Evolutionary conservation across 2,329 filamentous ascomycete species (phyloP).

Genomic region (Aquanectria penicillioides): DNA sequence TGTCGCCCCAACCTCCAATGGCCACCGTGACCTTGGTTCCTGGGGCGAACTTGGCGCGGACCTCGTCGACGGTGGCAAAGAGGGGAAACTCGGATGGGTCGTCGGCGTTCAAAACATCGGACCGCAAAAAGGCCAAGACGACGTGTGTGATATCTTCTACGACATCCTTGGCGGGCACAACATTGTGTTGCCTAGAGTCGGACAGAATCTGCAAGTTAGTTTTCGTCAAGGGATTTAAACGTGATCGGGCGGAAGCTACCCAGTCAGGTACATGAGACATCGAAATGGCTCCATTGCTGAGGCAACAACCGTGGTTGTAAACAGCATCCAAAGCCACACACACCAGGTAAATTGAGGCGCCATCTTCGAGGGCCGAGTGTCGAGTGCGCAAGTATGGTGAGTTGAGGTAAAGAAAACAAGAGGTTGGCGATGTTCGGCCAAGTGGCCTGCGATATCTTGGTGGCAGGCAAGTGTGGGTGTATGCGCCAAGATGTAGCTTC

Average conservation of each 20-base stretch:
- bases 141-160: slow-evolving; percentile 64
- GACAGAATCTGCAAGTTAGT: slow-evolving; percentile 24
- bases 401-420: no score
- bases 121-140: slow-evolving; percentile 66
- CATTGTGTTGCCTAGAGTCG: slow-evolving; percentile 57
- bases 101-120: slow-evolving; percentile 60
- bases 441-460: no score
- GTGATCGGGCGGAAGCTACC: slow-evolving; percentile 45
- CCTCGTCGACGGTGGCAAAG: slow-evolving; percentile 60
- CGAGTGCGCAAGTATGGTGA: no score
- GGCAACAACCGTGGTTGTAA: not conserved
- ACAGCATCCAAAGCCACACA: not conserved
- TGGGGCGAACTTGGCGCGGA: slow-evolving; percentile 58
- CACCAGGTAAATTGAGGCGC: no score
- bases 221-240: not conserved
- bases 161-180: slow-evolving; percentile 51
- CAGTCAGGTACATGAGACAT: slow-evolving; percentile 62
- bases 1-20: slow-evolving; percentile 81
- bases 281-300: slow-evolving; percentile 28
- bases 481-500: no score
- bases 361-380: no score
- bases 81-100: slow-evolving; percentile 56
- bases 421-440: no score
- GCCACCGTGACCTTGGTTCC: slow-evolving; percentile 74
- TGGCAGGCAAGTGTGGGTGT: no score